phyloP scores from a whole-genome alignment of 2,329 filamentous ascomycete genomes.

The Amauroascus niger region DNA sequence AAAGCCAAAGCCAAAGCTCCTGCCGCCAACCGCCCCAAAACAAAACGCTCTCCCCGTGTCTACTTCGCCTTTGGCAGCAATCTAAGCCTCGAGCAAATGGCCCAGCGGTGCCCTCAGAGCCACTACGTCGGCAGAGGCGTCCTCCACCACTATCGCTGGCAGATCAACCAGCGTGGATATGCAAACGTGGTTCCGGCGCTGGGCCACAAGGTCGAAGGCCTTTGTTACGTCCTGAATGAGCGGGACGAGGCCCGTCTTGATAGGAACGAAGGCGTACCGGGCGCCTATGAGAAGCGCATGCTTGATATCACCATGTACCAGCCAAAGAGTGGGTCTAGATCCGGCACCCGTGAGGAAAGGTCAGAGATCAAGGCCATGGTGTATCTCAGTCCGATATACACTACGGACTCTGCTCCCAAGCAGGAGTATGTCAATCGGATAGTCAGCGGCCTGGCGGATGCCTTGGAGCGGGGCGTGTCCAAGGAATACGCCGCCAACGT shows the following conservation, averaged over 20 bases:
- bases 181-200: slow-evolving; percentile 1
- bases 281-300: slow-evolving; percentile 1
- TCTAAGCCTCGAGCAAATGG: neutral
- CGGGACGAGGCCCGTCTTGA: slow-evolving; percentile 1
- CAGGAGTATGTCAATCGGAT: slow-evolving; percentile 1
- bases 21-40: no score
- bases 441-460: neutral
- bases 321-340: neutral
- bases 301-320: neutral
- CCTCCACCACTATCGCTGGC: neutral
- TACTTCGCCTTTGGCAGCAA: slow-evolving; percentile 5
- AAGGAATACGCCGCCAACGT: neutral
- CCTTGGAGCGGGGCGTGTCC: neutral
- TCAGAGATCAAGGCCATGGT: neutral
- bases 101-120: neutral
- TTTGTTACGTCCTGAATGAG: neutral
- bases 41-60: no score
- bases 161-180: slow-evolving; percentile 3
- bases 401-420: neutral
- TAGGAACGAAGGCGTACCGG: neutral
- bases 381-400: neutral
- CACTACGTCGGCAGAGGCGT: neutral
- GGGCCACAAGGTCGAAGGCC: neutral
- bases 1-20: no score
- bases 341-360: neutral